Conservation (phyloP, 2,329 filamentous ascomycete species). For the Botryotinia globosa region DNA sequence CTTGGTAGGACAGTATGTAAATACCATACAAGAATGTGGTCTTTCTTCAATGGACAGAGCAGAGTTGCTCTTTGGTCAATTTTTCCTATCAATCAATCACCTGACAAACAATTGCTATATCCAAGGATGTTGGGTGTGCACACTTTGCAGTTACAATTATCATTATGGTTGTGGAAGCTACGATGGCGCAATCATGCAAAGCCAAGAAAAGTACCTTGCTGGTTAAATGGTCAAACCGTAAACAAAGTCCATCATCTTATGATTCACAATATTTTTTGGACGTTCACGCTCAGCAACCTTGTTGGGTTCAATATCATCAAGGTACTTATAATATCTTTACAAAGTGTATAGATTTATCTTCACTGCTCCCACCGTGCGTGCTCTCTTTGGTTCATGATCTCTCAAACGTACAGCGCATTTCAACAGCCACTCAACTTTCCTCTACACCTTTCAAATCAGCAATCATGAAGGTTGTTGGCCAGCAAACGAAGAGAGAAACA, state of each 20-base stretch:
- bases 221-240: background rate
- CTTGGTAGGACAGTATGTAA: background rate
- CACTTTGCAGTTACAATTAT: background rate
- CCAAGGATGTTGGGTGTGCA: background rate
- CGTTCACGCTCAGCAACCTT: conserved; percentile 12
- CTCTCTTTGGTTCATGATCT: background rate
- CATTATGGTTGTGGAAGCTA: background rate
- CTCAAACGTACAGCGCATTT: background rate
- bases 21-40: background rate
- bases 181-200: background rate
- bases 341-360: background rate
- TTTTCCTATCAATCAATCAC: background rate
- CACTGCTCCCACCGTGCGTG: background rate
- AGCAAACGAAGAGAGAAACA: background rate
- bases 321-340: conserved; percentile 13
- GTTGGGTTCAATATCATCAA: conserved; percentile 8
- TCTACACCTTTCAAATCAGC: background rate
- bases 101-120: background rate
- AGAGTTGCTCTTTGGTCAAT: background rate
- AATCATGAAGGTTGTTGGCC: conserved; percentile 11
- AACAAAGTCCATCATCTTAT: background rate
- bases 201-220: conserved; percentile 15
- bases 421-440: too few species aligned
- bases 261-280: background rate
- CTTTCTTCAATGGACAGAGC: background rate